Base-by-base conservation (phyloP, 2,329 filamentous ascomycete genomes). In the Sclerotinia sclerotiorum region DNA sequence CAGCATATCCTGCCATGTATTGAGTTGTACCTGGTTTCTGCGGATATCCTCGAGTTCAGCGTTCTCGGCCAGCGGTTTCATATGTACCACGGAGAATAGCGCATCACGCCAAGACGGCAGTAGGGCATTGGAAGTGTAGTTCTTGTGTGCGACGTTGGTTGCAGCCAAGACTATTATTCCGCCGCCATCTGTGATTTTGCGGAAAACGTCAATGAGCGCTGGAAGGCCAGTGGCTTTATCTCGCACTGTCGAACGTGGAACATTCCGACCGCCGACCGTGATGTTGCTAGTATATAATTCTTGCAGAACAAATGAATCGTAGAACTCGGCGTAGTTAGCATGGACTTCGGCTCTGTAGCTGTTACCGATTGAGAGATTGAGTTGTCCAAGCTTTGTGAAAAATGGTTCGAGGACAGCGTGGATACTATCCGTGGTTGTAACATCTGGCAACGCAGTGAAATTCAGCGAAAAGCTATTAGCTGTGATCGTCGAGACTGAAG, bases 101-200 rank as follows among this genome's bases (percentile, higher is more conserved):
- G 60, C 60, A 35, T 39, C 21, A 4, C 60, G 60, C 60, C 46
- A 63, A 13, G 60, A 24, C 10, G 60, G 46, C 4, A 63, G 29
- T 6, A 63, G 21, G 19, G 46, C 46, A 10, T 51, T 63, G 1
- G 60, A 46, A 11, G 46, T 63, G 29, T 63, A 35, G 46, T 62
- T 62, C 3, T 44, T 27, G 21, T 39, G 21, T 29, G 27, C 35
- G 24, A 51, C 11, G 46, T 63, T 39, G 5, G 27, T 21, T 3
- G 60, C 15, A 17, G 39, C 7, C 4, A 24, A 13, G 21, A 19
- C 39, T 11, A 51, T 21, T 6, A 4, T n/a, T 29, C 21, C 29
- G 10, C 46, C 46, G 15, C 7, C 11, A 10, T 19, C 13, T 6
- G 29, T 27, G 21, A 63, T 51, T 4, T 24, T 3, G 29, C 21